Conservation (phyloP, 2,329 filamentous ascomycete species). For the Exophiala phaeomuriformis region DNA sequence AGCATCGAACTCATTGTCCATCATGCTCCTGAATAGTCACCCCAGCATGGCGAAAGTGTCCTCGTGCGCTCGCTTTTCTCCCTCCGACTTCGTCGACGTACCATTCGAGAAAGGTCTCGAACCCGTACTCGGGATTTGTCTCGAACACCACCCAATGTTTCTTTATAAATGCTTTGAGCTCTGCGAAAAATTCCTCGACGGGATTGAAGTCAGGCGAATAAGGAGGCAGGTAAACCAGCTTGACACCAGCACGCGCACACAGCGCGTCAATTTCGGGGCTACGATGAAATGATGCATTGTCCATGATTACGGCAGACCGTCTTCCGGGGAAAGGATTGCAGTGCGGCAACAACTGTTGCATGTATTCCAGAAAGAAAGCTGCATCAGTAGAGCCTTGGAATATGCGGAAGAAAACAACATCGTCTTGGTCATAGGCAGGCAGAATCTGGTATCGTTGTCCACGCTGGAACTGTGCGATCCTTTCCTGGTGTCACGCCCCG, state of each 20-base stretch:
- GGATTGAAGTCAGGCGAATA: constrained; percentile 36
- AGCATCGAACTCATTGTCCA: too few relatives aligned
- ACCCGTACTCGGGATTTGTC: constrained; percentile 24
- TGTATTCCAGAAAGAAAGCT: too few relatives aligned
- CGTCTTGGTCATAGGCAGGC: too few relatives aligned
- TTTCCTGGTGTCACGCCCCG: too few relatives aligned
- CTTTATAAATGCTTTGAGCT: constrained; percentile 34
- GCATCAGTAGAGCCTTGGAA: too few relatives aligned
- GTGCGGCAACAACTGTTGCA: too few relatives aligned
- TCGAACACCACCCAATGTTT: constrained; percentile 28
- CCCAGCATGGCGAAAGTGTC: constrained; percentile 11
- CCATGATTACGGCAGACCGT: too few relatives aligned
- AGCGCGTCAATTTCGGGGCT: constrained; percentile 25
- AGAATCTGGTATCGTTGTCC: too few relatives aligned
- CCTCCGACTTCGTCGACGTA: constrained; percentile 18
- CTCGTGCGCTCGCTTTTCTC: constrained; percentile 3
- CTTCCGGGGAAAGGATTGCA: too few relatives aligned
- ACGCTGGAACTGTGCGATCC: too few relatives aligned
- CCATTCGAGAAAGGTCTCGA: constrained; percentile 29
- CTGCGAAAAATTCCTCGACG: constrained; percentile 35
- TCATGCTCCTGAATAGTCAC: constrained; percentile 4
- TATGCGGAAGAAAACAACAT: too few relatives aligned
- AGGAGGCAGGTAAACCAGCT: constrained; percentile 32
- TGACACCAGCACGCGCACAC: constrained; percentile 31
- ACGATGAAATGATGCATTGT: too few relatives aligned